phyloP scores from a whole-genome alignment of 2,329 filamentous ascomycete species.

The Sclerotinia trifoliorum region DNA sequence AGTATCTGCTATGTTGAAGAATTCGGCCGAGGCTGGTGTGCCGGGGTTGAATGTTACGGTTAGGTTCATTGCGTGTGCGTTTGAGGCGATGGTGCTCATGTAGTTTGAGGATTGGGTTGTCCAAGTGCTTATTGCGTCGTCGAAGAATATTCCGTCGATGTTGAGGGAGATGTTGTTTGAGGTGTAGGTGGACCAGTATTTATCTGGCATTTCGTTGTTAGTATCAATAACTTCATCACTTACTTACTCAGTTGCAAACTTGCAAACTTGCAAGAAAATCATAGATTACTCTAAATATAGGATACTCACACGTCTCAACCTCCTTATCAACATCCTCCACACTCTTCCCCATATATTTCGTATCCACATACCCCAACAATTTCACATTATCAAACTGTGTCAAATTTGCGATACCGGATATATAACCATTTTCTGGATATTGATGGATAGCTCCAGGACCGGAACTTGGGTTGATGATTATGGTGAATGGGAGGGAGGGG shows the following conservation, averaged over 20 bases:
- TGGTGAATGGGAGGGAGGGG: conserved; percentile 13
- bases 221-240: too few relatives aligned
- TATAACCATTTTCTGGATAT: conserved; percentile 7
- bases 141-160: conserved; percentile 16
- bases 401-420: neutral
- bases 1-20: conserved; percentile 16
- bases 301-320: conserved; percentile 4
- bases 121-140: conserved; percentile 11
- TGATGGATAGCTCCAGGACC: neutral
- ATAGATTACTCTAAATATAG: too few relatives aligned
- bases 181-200: conserved; percentile 22
- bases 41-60: conserved; percentile 20
- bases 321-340: neutral
- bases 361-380: conserved; percentile 20
- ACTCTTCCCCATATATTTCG: neutral
- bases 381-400: conserved; percentile 15
- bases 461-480: conserved; percentile 19
- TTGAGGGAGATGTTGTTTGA: neutral
- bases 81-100: neutral
- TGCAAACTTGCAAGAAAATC: too few relatives aligned
- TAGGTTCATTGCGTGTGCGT: neutral
- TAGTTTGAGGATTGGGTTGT: neutral
- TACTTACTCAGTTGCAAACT: too few relatives aligned
- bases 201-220: neutral
- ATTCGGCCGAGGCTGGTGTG: neutral